These are phyloP conservation scores for Iberis pinnata DNA, from an alignment of 345 rosid genomes.

Conservation along the genomic window DNA sequence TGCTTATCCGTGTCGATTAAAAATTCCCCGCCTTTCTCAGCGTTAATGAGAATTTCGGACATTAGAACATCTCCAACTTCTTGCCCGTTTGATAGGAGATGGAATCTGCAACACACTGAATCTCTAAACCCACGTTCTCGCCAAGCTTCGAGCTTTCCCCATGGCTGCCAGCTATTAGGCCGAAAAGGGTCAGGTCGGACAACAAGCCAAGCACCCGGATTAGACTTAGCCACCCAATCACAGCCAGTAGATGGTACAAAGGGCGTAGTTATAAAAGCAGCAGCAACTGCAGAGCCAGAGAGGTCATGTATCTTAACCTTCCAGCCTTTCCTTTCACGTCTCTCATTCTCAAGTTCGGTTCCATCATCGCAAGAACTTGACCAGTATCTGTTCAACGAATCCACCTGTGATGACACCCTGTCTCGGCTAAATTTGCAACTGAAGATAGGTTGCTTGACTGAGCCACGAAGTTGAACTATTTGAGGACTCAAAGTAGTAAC, in stretches of 20 bases:
- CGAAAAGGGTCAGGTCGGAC: constrained; percentile 73
- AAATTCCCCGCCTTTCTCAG: constrained; percentile 91
- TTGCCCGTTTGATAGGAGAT: constrained; percentile 66
- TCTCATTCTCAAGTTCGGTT: constrained; percentile 49
- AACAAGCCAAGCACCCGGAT: constrained; percentile 94
- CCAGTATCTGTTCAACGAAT: constrained; percentile 60
- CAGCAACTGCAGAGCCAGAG: constrained; percentile 93
- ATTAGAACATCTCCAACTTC: constrained; percentile 72
- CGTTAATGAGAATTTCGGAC: constrained; percentile 73
- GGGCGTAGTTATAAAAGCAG: constrained; percentile 96
- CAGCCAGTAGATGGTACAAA: constrained; percentile 92
- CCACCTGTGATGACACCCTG: constrained; percentile 63
- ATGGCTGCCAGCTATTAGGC: constrained; percentile 92
- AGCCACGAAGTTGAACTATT: constrained; percentile 88
- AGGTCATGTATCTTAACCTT: constrained; percentile 96
- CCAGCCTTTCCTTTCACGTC: constrained; percentile 96
- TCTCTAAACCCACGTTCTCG: constrained; percentile 91
- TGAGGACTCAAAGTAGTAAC: constrained; percentile 77
- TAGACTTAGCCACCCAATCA: constrained; percentile 97
- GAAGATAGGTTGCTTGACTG: constrained; percentile 85
- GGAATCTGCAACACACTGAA: constrained; percentile 77
- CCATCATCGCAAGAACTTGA: constrained; percentile 46
- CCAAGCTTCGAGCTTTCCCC: constrained; percentile 98
- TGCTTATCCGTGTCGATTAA: constrained; percentile 77
- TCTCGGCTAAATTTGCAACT: constrained; percentile 90